Conservation (phyloP, 2,329 filamentous ascomycete genomes). For the Dothiorella sarmentorum region DNA sequence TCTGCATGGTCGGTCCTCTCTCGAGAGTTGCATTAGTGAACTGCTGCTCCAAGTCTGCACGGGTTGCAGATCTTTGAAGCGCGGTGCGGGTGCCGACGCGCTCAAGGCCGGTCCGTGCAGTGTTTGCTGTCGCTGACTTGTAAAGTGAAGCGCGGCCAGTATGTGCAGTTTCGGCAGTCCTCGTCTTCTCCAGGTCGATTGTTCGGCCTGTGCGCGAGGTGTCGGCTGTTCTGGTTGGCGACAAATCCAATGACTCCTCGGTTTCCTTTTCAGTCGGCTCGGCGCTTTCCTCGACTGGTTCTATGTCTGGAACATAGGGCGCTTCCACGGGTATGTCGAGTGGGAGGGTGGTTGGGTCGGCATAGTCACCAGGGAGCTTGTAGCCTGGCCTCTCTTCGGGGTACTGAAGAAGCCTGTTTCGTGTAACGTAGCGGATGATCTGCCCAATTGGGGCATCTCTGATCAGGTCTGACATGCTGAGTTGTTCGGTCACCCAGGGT, state of each 20-base stretch:
- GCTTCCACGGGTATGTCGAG: slow-evolving; percentile 21
- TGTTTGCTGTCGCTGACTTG: slow-evolving; percentile 23
- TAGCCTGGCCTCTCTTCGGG: slow-evolving; percentile 59
- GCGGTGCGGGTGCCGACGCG: slow-evolving; percentile 38
- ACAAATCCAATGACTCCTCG: slow-evolving; percentile 9
- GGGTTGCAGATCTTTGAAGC: slow-evolving; percentile 34
- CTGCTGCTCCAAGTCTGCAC: slow-evolving; percentile 41
- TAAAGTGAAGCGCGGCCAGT: neutral
- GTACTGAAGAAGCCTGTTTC: slow-evolving; percentile 54
- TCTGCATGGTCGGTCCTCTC: slow-evolving; percentile 34
- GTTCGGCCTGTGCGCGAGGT: slow-evolving; percentile 11
- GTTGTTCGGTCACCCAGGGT: neutral
- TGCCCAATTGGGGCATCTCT: slow-evolving; percentile 59
- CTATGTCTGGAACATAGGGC: neutral
- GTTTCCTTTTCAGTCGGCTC: slow-evolving; percentile 30
- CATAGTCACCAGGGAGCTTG: slow-evolving; percentile 46
- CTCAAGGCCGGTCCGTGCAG: slow-evolving; percentile 30
- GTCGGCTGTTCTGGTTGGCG: neutral
- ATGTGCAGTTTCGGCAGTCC: slow-evolving; percentile 18
- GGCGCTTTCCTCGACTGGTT: slow-evolving; percentile 13
- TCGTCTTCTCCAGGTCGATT: slow-evolving; percentile 33
- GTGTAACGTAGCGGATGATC: slow-evolving; percentile 53
- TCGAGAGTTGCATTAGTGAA: slow-evolving; percentile 32
- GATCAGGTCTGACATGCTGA: slow-evolving; percentile 42
- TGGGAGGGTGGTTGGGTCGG: slow-evolving; percentile 20